Conservation (phyloP, 2,329 filamentous ascomycete genomes). For the Neurospora crassa region DNA sequence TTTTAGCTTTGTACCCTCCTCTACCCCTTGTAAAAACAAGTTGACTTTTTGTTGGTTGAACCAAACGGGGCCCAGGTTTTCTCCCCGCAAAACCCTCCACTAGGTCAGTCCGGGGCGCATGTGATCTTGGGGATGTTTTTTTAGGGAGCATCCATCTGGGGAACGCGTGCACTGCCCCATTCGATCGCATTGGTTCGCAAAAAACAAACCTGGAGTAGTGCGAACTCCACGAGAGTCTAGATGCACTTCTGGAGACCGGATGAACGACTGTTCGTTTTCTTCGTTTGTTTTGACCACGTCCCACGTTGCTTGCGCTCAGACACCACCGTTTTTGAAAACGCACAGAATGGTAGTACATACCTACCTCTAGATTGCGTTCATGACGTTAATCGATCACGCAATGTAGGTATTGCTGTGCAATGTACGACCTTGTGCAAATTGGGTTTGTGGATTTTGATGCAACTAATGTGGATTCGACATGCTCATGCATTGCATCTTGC, state of each 20-base stretch:
- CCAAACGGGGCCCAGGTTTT: not conserved
- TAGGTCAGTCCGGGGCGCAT: not conserved
- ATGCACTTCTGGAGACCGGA: not conserved
- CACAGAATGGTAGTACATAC: not conserved
- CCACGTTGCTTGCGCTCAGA: not conserved
- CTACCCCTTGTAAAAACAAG: no score
- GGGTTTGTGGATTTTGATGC: no score
- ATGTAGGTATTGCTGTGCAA: no score
- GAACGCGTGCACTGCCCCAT: not conserved
- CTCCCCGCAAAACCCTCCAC: not conserved
- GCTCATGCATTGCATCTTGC: not conserved
- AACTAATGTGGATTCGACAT: not conserved
- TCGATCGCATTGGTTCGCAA: not conserved
- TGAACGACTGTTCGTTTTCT: not conserved
- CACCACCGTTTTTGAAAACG: not conserved
- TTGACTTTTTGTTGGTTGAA: no score
- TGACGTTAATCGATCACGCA: not conserved
- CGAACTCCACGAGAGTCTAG: not conserved
- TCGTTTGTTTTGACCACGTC: not conserved
- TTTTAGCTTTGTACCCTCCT: no score
- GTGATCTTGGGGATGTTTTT: not conserved
- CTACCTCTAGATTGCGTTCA: not conserved
- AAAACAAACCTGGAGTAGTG: not conserved
- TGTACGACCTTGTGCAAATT: no score
- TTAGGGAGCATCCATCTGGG: not conserved